These are phyloP conservation scores for Macrotyloma uniflorum DNA, from an alignment of 306 rosid genomes.

Conservation along the genomic window DNA sequence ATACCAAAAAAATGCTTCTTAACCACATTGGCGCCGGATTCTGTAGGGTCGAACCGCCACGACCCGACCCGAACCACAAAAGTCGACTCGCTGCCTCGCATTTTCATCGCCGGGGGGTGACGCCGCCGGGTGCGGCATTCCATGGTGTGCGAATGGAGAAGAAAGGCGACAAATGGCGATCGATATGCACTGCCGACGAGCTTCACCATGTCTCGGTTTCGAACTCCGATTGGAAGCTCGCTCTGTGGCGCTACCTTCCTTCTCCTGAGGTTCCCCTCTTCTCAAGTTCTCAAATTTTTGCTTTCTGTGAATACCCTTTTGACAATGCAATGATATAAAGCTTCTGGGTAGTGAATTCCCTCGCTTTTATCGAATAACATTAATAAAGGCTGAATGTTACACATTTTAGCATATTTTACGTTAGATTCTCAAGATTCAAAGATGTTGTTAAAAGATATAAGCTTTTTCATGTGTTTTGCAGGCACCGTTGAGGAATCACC, in stretches of 20 bases:
- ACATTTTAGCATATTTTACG: background rate
- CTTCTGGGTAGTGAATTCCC: slow-evolving; percentile 26
- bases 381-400: background rate
- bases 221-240: slow-evolving; percentile 83
- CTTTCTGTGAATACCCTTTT: slow-evolving; percentile 26
- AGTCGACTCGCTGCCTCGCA: slow-evolving; percentile 1
- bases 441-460: background rate
- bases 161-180: slow-evolving; percentile 33
- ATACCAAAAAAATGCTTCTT: slow-evolving; percentile 35
- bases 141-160: slow-evolving; percentile 33
- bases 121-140: slow-evolving; percentile 16
- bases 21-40: slow-evolving; percentile 36
- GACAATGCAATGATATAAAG: slow-evolving; percentile 4
- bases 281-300: slow-evolving; percentile 3
- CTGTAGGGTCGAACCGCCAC: background rate
- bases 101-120: background rate
- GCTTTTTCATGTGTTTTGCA: slow-evolving; percentile 36
- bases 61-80: slow-evolving; percentile 46
- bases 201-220: slow-evolving; percentile 75
- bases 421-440: background rate
- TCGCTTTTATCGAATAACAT: slow-evolving; percentile 16
- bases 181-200: slow-evolving; percentile 82
- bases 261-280: slow-evolving; percentile 54
- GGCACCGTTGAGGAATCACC: slow-evolving; percentile 79
- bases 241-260: slow-evolving; percentile 94